These are phyloP conservation scores for Castanospermum australe DNA, from an alignment of 306 rosid genomes.

Conservation along the genomic window DNA sequence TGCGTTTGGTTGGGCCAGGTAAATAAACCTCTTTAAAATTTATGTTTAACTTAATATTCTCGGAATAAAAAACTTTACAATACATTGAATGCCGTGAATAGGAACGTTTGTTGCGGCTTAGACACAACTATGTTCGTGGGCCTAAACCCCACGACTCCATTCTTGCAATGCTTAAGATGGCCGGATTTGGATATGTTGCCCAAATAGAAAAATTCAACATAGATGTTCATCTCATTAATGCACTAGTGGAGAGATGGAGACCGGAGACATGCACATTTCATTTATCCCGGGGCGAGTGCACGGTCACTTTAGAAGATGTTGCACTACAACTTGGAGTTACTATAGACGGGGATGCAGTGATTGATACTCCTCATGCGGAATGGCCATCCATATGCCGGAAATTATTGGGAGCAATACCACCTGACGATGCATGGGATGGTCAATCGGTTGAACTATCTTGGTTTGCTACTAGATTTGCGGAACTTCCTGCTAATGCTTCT, in stretches of 20 bases:
- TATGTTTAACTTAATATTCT: too few relatives aligned
- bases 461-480: background rate
- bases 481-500: background rate
- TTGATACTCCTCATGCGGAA: background rate
- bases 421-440: background rate
- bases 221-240: background rate
- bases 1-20: background rate
- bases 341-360: background rate
- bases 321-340: background rate
- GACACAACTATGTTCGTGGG: background rate
- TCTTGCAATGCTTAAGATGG: background rate
- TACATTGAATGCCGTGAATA: background rate
- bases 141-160: background rate
- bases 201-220: background rate
- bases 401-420: background rate
- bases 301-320: background rate
- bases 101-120: background rate
- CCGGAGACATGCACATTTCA: constrained; percentile 64
- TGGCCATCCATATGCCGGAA: background rate
- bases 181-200: background rate
- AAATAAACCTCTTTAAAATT: background rate
- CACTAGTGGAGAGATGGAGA: constrained; percentile 7
- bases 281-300: constrained; percentile 32
- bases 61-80: too few relatives aligned
- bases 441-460: background rate